Base-by-base conservation (phyloP, 257 asterid genomes). In the Solanum tarapatanum region DNA sequence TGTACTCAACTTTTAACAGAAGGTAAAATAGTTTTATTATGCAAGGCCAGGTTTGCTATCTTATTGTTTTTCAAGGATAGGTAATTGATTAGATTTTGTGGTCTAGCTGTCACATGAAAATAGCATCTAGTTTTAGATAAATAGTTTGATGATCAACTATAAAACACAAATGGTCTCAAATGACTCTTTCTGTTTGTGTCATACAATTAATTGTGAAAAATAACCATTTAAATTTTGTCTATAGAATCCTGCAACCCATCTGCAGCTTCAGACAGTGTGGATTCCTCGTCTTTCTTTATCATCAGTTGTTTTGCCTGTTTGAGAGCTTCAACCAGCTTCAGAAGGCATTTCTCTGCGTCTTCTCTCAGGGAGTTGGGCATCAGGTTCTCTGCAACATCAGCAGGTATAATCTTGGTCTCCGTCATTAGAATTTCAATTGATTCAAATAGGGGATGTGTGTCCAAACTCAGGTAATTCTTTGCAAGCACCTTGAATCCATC, bases 401-500 rank as follows among this genome's bases (percentile, higher is more conserved):
- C 90, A 35, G 87, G 90, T 21, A 86, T 88, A 13, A 88, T 86
- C n/a, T 73, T 86, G 7, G 84, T 87, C 87, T 79, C 84, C 62
- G 82, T 77, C 77, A 88, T 88, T 62, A 88, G 37, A 32, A 28
- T 32, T 26, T 48, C 37, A 12, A 86, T 82, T 36, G 87, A 79
- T 45, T 58, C 84, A 21, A 88, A 85, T 74, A 66, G 5, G 19
- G 88, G 88, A 66, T 88, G 90, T 11, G 36, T 26, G 32, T 85
- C 88, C 14, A 88, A 39, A 12, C n/a, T 16, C 32, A 85, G 88
- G 84, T 85, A 88, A 55, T 48, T 88, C 80, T 60, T 88, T 26
- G 90, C 90, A 26, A 85, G 90, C 26, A 88, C 90, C 82, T 85
- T 88, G 45, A 88, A 88, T 79, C 90, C 90, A 86, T 88, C 88